phyloP scores from a whole-genome alignment of 164 flowering plant genomes.

The Chloranthus sessilifolius region DNA sequence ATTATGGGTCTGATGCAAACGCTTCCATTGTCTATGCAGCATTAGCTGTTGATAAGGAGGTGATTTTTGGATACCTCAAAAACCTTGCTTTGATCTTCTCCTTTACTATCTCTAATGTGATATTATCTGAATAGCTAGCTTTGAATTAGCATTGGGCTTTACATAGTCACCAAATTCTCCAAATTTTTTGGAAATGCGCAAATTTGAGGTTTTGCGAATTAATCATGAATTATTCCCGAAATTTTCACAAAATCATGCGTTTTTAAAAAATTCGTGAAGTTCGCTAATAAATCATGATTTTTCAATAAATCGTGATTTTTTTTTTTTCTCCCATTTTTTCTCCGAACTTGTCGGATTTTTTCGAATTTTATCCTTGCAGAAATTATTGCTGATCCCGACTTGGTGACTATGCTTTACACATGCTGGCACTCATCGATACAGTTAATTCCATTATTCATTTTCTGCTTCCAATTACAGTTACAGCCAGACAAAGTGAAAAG shows the following conservation, averaged over 20 bases:
- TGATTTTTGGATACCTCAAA: conserved; percentile 6
- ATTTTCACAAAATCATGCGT: neutral
- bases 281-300: no score
- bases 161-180: no score
- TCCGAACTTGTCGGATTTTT: neutral
- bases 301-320: neutral
- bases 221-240: no score
- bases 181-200: no score
- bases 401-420: no score
- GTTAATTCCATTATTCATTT: conserved; percentile 1
- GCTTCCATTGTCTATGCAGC: conserved; percentile 59
- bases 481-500: conserved; percentile 87
- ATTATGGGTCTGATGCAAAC: conserved; percentile 53
- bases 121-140: neutral
- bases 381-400: neutral
- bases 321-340: neutral
- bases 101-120: neutral
- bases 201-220: no score
- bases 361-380: neutral
- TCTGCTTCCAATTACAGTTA: conserved; percentile 41
- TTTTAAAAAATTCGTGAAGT: no score
- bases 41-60: conserved; percentile 91
- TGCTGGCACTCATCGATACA: no score
- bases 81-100: neutral
- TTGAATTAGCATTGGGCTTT: neutral